Evolutionary conservation across 345 rosid species (phyloP), one percentile per base, ranked within the genome.

Genomic region (Eucalyptus coolabah): DNA sequence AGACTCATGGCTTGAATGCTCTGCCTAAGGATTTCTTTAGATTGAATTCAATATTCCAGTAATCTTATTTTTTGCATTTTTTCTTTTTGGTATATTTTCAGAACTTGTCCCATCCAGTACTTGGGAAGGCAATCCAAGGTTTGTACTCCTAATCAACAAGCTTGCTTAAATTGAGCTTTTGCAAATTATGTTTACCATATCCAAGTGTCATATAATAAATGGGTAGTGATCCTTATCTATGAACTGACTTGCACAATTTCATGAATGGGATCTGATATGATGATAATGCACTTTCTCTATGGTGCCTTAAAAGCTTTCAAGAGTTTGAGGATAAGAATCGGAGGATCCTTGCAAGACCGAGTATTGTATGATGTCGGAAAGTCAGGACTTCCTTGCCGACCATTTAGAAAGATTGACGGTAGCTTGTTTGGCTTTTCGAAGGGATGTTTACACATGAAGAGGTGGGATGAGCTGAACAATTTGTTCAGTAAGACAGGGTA

Each of bases 281-380:
- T 40, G 85, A 77, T 21, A 24, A 77, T 77, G 85, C 85, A 77
- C 45, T 53, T 86, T 88, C 80, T 89, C 30, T 47, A 42, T 89
- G 90, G 89, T 89, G 87, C 50, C 87, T 77, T 87, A 87, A 54
- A 91, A 97, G 99, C 99, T 83, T 98, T 98, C 90, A 89, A 88
- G 92, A 89, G 90, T 65, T 92, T 97, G 95, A 96, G 99, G 94
- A 94, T 98, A 94, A 94, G 99, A 87, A 91, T 98, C 17, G 99
- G 99, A 40, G 99, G 99, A 87, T 97, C 99, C 85, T 93, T 98
- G 93, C 99, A 98, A 96, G 99, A 98, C 90, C 99, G 91, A 94
- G 99, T 98, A 26, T 86, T 92, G 54, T 98, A 98, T 88, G 95
- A 95, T 91, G 94, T 96, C 9, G 99, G 96, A 87, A 51, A 88